phyloP scores from a whole-genome alignment of 2,329 filamentous ascomycete species.

The Hortaea werneckii region DNA sequence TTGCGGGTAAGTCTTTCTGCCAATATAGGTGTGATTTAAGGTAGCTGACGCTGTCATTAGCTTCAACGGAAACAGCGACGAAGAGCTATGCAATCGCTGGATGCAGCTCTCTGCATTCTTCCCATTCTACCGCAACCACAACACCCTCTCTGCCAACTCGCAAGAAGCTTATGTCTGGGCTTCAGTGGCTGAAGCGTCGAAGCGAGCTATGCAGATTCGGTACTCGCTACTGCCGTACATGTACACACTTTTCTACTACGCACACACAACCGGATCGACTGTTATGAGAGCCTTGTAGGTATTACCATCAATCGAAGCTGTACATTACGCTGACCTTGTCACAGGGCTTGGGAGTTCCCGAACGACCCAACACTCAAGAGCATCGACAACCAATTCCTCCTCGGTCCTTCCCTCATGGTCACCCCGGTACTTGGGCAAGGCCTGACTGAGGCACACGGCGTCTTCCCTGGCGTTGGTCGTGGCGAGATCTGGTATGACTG shows the following conservation, averaged over 20 bases:
- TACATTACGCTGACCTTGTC: slow-evolving; percentile 62
- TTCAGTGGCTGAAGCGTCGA: slow-evolving; percentile 54
- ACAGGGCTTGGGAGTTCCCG: slow-evolving; percentile 65
- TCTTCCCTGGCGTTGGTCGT: slow-evolving; percentile 56
- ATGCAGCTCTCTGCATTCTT: slow-evolving; percentile 52
- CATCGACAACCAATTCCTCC: slow-evolving; percentile 63
- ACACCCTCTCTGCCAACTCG: slow-evolving; percentile 46
- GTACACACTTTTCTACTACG: slow-evolving; percentile 61
- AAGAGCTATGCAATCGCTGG: slow-evolving; percentile 57
- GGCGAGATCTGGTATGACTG: slow-evolving; percentile 67
- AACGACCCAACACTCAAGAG: slow-evolving; percentile 56
- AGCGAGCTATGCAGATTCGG: slow-evolving; percentile 57
- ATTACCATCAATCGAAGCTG: too few species aligned
- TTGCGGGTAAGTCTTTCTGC: too few species aligned
- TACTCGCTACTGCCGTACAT: slow-evolving; percentile 65
- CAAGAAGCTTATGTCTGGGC: slow-evolving; percentile 67
- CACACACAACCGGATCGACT: slow-evolving; percentile 55
- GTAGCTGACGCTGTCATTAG: slow-evolving; percentile 60
- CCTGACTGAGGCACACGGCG: slow-evolving; percentile 50
- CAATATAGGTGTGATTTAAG: slow-evolving; percentile 30
- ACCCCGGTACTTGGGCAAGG: slow-evolving; percentile 57
- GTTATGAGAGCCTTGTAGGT: slow-evolving; percentile 61
- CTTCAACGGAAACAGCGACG: slow-evolving; percentile 56
- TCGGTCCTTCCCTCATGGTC: slow-evolving; percentile 56
- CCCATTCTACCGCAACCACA: slow-evolving; percentile 72